These are phyloP conservation scores for Leishmania lainsoni DNA, from an alignment of 208 protist genomes.

Conservation along the genomic window DNA sequence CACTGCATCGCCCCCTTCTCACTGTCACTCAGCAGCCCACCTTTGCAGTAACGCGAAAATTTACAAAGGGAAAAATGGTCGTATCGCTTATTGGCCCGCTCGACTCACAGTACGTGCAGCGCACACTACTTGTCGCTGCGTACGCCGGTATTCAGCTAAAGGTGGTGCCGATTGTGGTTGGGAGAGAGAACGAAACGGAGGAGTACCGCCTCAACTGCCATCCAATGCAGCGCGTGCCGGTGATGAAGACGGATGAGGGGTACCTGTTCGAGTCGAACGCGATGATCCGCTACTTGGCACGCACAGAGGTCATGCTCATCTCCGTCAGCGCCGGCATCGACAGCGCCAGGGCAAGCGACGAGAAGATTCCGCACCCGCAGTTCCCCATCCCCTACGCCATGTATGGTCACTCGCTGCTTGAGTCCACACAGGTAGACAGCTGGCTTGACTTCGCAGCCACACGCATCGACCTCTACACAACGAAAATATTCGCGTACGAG, in stretches of 20 bases:
- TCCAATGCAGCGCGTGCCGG: conserved; percentile 64
- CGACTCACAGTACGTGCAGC: conserved; percentile 54
- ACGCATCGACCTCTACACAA: conserved; percentile 46
- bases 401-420: conserved; percentile 65
- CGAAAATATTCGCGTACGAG: conserved; percentile 24
- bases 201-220: conserved; percentile 72
- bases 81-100: conserved; percentile 65
- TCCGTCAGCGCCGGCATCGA: conserved; percentile 19
- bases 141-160: conserved; percentile 73
- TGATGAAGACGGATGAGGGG: conserved; percentile 75
- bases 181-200: conserved; percentile 59
- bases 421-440: conserved; percentile 71
- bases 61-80: conserved; percentile 34
- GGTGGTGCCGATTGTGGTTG: conserved; percentile 43
- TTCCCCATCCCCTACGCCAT: conserved; percentile 63
- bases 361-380: conserved; percentile 59
- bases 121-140: conserved; percentile 66
- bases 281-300: conserved; percentile 76
- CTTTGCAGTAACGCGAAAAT: neutral
- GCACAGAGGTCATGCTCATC: conserved; percentile 50
- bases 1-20: neutral
- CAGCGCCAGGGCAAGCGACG: conserved; percentile 19
- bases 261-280: conserved; percentile 81
- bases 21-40: neutral
- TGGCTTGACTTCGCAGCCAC: conserved; percentile 79